A percentile compares a stretch with the other conserved stretches of the same genome.
phyloP scores from a whole-genome alignment of 2,329 filamentous ascomycete species.

The Trichophaea hybrida region DNA sequence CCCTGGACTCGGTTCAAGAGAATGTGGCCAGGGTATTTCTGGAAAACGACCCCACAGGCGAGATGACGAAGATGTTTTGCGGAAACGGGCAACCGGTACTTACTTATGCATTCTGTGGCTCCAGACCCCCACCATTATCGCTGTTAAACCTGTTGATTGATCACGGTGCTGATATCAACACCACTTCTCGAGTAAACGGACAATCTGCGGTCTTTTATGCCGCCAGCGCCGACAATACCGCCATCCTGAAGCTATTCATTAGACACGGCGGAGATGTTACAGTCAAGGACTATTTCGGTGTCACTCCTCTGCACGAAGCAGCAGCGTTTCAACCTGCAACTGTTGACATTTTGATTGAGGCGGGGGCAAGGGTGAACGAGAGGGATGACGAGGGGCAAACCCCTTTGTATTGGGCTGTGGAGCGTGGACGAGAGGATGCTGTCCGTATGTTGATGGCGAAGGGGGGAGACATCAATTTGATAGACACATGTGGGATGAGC shows the following conservation, averaged over 20 bases:
- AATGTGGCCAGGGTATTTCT: background rate
- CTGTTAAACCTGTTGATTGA: background rate
- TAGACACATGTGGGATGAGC: background rate
- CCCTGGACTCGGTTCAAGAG: background rate
- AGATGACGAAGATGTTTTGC: background rate
- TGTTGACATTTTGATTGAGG: background rate
- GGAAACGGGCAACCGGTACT: background rate
- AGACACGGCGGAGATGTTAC: background rate
- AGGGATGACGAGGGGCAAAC: background rate
- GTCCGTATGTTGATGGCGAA: background rate
- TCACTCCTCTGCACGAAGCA: background rate
- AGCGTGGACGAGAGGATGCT: background rate
- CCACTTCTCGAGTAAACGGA: background rate
- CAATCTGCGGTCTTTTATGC: background rate
- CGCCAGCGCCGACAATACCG: background rate
- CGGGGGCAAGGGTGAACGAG: background rate
- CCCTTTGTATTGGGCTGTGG: background rate
- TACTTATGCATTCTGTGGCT: background rate
- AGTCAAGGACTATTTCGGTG: background rate
- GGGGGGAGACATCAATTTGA: background rate
- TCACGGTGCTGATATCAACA: constrained; percentile 1
- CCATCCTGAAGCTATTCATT: background rate
- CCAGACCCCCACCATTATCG: background rate
- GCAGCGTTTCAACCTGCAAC: background rate
- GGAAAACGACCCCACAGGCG: background rate